A percentile compares a stretch with the other conserved stretches of the same genome.
These are phyloP conservation scores for Colletotrichum falcatum DNA, from an alignment of 2,329 filamentous ascomycete species.

Conservation along the genomic window DNA sequence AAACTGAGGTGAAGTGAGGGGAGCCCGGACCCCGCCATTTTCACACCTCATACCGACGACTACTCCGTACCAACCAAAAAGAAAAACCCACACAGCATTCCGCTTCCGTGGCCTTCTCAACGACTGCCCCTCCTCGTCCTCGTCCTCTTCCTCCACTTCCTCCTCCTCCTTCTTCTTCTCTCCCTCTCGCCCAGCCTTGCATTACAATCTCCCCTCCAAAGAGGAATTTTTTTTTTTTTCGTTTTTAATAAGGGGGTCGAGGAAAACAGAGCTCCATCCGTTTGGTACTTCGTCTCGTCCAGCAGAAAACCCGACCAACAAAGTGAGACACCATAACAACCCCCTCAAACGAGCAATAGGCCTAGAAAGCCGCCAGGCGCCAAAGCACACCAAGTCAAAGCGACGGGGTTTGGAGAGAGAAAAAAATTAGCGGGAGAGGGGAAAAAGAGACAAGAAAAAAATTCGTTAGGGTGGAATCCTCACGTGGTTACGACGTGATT, in stretches of 20 bases:
- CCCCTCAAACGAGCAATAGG: constrained; percentile 18
- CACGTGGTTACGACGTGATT: constrained; percentile 35
- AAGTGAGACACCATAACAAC: constrained; percentile 35
- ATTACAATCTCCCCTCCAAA: constrained; percentile 3
- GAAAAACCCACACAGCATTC: constrained; percentile 28
- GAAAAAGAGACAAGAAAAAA: constrained; percentile 1
- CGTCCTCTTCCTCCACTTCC: constrained; percentile 42
- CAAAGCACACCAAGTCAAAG: constrained; percentile 34
- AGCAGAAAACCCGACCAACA: constrained; percentile 37
- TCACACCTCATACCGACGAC: constrained; percentile 6
- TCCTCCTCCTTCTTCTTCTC: constrained; percentile 42
- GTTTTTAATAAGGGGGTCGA: constrained; percentile 15
- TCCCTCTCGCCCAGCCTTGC: constrained; percentile 21
- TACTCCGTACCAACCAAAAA: constrained; percentile 25
- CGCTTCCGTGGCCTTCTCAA: constrained; percentile 33
- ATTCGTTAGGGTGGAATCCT: constrained; percentile 30
- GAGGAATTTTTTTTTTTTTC: too few species aligned
- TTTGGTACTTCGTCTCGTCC: constrained; percentile 7
- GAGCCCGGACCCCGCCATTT: constrained; percentile 34
- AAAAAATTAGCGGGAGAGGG: neutral
- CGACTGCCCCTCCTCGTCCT: constrained; percentile 37
- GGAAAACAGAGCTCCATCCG: constrained; percentile 18
- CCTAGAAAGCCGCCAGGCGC: constrained; percentile 23
- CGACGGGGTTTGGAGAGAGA: constrained; percentile 1
- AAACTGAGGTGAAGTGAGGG: constrained; percentile 15